phyloP scores from a whole-genome alignment of 2,329 filamentous ascomycete species.

The Lasiodiplodia theobromae region DNA sequence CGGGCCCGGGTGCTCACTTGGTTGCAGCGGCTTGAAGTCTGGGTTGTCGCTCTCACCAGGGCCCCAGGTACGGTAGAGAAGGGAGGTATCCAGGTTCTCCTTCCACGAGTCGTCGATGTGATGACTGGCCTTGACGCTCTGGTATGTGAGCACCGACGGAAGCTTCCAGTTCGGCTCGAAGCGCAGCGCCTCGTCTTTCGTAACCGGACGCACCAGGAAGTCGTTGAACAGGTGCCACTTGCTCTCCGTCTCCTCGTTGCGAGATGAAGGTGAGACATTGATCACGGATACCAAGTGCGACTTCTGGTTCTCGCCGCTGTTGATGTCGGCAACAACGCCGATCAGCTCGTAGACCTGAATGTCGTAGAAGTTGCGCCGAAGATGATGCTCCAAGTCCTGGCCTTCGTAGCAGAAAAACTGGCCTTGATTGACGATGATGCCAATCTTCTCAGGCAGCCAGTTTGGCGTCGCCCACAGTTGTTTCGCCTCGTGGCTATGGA shows the following conservation, averaged over 20 bases:
- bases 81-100: conserved; percentile 78
- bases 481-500: conserved; percentile 75
- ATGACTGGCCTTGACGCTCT: conserved; percentile 81
- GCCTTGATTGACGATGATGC: conserved; percentile 87
- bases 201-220: conserved; percentile 84
- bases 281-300: conserved; percentile 90
- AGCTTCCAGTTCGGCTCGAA: conserved; percentile 94
- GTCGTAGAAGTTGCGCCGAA: conserved; percentile 79
- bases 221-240: conserved; percentile 98
- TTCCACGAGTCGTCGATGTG: conserved; percentile 88
- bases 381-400: conserved; percentile 80
- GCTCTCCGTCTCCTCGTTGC: conserved; percentile 62
- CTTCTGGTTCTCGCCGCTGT: conserved; percentile 83
- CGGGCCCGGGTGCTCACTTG: conserved; percentile 70
- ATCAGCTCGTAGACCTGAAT: conserved; percentile 91
- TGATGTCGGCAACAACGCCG: conserved; percentile 88
- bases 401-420: conserved; percentile 96
- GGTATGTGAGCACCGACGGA: conserved; percentile 86
- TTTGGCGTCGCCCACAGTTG: conserved; percentile 87
- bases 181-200: conserved; percentile 81
- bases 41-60: conserved; percentile 56
- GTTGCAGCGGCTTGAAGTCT: conserved; percentile 67
- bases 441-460: conserved; percentile 93
- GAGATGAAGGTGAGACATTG: conserved; percentile 76
- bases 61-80: conserved; percentile 77